phyloP scores from a whole-genome alignment of 805 yeast species.

The Barnettozyma botsteinii region DNA sequence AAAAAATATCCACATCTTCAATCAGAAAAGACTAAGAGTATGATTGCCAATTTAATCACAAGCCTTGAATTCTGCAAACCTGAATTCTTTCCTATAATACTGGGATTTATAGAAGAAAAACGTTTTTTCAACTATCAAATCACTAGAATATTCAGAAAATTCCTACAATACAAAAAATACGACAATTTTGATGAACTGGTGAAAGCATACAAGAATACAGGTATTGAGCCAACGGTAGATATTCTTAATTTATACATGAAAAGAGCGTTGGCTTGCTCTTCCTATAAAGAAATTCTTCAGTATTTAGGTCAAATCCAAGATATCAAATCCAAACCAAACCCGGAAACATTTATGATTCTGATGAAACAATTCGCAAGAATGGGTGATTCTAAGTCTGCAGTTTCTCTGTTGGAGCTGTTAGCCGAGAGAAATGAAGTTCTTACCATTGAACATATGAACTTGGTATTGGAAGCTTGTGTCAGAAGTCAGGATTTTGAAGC shows the following conservation, averaged over 20 bases:
- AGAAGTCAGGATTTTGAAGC: constrained; percentile 10
- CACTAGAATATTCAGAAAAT: background rate
- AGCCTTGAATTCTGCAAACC: background rate
- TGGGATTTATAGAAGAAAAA: background rate
- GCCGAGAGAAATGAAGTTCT: constrained; percentile 6
- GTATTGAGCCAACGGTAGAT: background rate
- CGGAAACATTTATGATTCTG: constrained; percentile 13
- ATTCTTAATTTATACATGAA: constrained; percentile 4
- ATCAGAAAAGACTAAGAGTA: background rate
- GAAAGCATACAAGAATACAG: background rate
- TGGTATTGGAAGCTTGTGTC: constrained; percentile 11
- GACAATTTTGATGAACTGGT: constrained; percentile 2
- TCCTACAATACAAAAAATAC: background rate
- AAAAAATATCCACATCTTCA: background rate
- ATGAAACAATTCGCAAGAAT: constrained; percentile 16
- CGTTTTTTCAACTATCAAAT: background rate
- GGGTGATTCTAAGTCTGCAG: constrained; percentile 18
- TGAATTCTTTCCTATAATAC: background rate
- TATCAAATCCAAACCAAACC: constrained; percentile 9
- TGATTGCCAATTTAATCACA: background rate
- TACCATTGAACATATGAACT: constrained; percentile 8
- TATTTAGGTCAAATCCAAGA: constrained; percentile 5
- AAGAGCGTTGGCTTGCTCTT: background rate
- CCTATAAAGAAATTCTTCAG: background rate
- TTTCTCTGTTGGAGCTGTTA: constrained; percentile 14